Evolutionary conservation across 306 rosid genomes (phyloP).

Genomic region (Glycine latifolia): DNA sequence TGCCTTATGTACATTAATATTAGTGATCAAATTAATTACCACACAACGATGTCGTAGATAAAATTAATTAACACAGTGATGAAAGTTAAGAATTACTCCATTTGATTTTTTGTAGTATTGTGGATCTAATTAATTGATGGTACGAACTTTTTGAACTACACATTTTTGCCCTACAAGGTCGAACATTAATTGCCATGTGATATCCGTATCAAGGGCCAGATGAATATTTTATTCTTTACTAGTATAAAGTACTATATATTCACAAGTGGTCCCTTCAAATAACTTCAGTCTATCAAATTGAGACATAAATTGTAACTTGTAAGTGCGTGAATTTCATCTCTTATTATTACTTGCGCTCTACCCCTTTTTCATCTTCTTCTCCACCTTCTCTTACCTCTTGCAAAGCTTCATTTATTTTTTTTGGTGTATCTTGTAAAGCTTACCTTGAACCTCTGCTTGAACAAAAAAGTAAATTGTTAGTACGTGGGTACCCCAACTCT

Average conservation of each 20-base stretch:
- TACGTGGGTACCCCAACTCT: no score
- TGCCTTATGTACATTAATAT: no score
- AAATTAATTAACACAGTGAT: no score
- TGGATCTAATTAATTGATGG: not conserved
- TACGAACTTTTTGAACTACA: not conserved
- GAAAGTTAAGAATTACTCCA: no score
- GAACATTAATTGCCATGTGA: constrained; percentile 20
- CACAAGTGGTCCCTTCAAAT: constrained; percentile 22
- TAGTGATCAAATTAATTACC: not conserved
- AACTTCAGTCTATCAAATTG: not conserved
- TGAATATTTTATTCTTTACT: constrained; percentile 25
- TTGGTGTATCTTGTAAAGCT: not conserved
- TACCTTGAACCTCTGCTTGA: not conserved
- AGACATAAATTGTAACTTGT: not conserved
- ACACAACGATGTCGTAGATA: not conserved
- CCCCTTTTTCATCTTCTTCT: not conserved
- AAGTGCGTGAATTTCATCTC: not conserved
- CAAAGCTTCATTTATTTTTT: not conserved
- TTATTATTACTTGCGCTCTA: not conserved
- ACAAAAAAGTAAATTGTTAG: not conserved
- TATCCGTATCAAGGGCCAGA: constrained; percentile 2
- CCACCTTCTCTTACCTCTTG: not conserved
- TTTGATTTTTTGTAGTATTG: not conserved
- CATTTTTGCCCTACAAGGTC: not conserved
- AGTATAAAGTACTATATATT: not conserved